A percentile compares a stretch with the other conserved stretches of the same genome.
Evolutionary conservation across 176 grass and related monocot species (phyloP).

Genomic region (Cymbopogon citratus): DNA sequence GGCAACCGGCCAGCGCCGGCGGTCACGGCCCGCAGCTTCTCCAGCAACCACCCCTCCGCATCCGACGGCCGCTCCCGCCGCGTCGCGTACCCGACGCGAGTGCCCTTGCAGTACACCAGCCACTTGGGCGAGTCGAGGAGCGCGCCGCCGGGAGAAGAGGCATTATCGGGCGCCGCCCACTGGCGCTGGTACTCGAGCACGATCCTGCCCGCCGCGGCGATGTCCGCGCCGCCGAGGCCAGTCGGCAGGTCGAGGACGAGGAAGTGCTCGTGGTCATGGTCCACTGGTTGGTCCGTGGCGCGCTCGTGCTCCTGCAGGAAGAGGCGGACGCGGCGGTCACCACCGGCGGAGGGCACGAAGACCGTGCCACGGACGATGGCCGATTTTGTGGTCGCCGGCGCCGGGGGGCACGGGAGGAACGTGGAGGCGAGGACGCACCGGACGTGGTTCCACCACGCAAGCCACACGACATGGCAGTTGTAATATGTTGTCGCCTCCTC

Average conservation of each 20-base stretch:
- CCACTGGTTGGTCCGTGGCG: not conserved
- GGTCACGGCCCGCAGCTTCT: constrained; percentile 29
- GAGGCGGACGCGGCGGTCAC: constrained; percentile 41
- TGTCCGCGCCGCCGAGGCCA: constrained; percentile 11
- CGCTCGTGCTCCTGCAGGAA: constrained; percentile 34
- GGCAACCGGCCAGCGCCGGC: constrained; percentile 44
- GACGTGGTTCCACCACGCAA: constrained; percentile 28
- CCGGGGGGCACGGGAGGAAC: constrained; percentile 21
- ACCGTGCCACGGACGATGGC: constrained; percentile 43
- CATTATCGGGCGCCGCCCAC: constrained; percentile 5
- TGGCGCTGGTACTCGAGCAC: constrained; percentile 37
- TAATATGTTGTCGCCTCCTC: not conserved
- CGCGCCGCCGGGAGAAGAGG: not conserved
- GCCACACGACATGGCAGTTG: constrained; percentile 34
- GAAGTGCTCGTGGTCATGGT: not conserved
- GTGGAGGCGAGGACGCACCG: constrained; percentile 29
- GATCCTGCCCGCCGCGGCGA: constrained; percentile 37
- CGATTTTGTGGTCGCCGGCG: not conserved
- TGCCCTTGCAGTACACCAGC: constrained; percentile 51
- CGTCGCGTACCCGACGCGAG: constrained; percentile 32
- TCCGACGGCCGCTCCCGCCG: constrained; percentile 33
- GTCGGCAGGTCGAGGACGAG: constrained; percentile 46
- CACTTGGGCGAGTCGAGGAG: constrained; percentile 41
- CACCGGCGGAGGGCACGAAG: constrained; percentile 34
- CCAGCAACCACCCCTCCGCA: constrained; percentile 40